Conservation (phyloP, 805 yeast species). For the Kodamaea neixiangensis region DNA sequence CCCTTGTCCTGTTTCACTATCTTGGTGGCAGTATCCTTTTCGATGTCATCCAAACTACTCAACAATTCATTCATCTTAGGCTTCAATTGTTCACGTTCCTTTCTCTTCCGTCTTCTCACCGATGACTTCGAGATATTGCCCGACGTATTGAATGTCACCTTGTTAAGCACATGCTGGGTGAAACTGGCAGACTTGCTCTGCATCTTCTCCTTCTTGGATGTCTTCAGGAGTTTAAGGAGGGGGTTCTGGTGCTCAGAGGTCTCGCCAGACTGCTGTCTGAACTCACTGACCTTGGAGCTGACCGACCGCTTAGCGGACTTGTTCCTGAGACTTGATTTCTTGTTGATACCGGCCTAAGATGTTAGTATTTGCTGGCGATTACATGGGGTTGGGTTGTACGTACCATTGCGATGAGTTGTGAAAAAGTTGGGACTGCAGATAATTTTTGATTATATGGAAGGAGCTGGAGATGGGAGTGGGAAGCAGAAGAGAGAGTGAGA, state of each 20-base stretch:
- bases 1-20: slow-evolving; percentile 9
- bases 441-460: neutral
- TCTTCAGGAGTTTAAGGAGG: slow-evolving; percentile 53
- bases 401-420: slow-evolving; percentile 11
- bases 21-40: slow-evolving; percentile 20
- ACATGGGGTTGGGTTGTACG: neutral
- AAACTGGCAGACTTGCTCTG: slow-evolving; percentile 40
- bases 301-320: slow-evolving; percentile 29
- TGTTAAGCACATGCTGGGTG: slow-evolving; percentile 27
- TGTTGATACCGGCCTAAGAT: slow-evolving; percentile 32
- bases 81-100: slow-evolving; percentile 59
- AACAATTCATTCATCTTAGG: slow-evolving; percentile 69
- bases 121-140: slow-evolving; percentile 66
- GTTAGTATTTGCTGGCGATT: slow-evolving; percentile 13
- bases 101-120: slow-evolving; percentile 60
- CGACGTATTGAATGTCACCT: slow-evolving; percentile 35
- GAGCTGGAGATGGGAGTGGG: neutral
- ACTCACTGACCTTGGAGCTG: slow-evolving; percentile 29
- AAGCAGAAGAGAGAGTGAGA: neutral
- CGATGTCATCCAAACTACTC: slow-evolving; percentile 46
- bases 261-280: slow-evolving; percentile 21
- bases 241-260: slow-evolving; percentile 35
- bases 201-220: slow-evolving; percentile 55
- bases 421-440: neutral
- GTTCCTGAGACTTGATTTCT: slow-evolving; percentile 37